Base-by-base conservation (phyloP, 495 filamentous ascomycete genomes). In the Cladorrhinum samala region DNA sequence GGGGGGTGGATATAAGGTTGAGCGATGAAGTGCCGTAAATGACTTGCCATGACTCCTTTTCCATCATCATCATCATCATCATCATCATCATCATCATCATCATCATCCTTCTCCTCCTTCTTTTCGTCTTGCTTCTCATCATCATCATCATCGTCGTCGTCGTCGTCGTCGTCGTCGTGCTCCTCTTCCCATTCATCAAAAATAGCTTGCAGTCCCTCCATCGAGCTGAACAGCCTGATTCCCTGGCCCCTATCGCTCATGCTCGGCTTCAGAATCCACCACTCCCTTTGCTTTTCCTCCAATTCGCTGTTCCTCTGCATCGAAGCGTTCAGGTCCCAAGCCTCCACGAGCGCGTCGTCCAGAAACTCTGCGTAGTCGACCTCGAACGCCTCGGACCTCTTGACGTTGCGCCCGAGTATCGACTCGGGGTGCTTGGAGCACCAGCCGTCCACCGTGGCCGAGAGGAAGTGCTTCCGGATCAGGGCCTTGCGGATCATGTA, bases 241-340 rank as follows among this genome's bases (percentile, higher is more conserved):
- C 93, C 93, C 63, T 96, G 89, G 2, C 92, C 93, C 3, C 91
- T 81, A 63, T 97, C 93, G 68, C 89, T 95, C 93, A 98, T 97
- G 1, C 91, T 82, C 0, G 93, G 93, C 65, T 98, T 98, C 38
- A 97, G 69, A 55, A 97, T 96, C 93, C 93, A 98, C 92, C 92
- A 98, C 69, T 94, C 87, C 76, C 25, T 52, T 9, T 39, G 18
- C 6, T 49, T 39, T 11, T 42, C 46, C 43, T 25, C 46, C 0
- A 9, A 21, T 13, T 49, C 56, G 23, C 68, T 72, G 60, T 95
- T 95, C 42, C 70, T 78, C 36, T 77, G 77, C 52, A 94, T 73
- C 44, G 85, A 88, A 14, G 86, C 91, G 17, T 82, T 77, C 19
- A 98, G 70, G 61, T 96, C 93, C 53, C 81, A 98, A 0, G 88